Percentiles rank a stretch among this genome's conserved stretches.
Evolutionary conservation across 148 eudicot species (phyloP).

Genomic region (Rhododendron kiyosumense): DNA sequence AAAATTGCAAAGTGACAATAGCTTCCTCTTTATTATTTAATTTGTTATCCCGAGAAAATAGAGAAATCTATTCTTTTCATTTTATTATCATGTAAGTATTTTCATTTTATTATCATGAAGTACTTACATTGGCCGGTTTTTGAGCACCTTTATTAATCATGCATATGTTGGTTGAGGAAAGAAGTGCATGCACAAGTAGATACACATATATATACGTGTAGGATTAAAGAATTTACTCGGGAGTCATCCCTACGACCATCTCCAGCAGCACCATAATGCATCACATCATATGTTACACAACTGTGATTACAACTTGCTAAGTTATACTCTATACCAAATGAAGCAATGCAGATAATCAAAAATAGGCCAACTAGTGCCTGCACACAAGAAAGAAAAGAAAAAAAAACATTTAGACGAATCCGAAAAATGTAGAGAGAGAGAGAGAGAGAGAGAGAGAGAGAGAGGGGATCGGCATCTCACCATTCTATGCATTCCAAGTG

Average conservation of each 20-base stretch:
- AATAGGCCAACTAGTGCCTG: neutral
- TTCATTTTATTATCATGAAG: too few relatives aligned
- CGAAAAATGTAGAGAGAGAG: neutral
- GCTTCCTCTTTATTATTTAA: too few relatives aligned
- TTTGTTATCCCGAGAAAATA: too few relatives aligned
- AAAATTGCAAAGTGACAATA: too few relatives aligned
- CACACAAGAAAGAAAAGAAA: neutral
- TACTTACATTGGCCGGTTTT: neutral
- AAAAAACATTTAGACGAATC: neutral
- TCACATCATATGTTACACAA: neutral
- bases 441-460: too few relatives aligned
- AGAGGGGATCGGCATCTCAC: neutral
- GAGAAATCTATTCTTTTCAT: too few relatives aligned
- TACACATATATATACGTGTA: neutral
- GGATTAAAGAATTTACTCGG: neutral
- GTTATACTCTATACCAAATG: neutral
- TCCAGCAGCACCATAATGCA: conserved; percentile 1
- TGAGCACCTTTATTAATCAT: too few relatives aligned
- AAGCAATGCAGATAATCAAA: neutral
- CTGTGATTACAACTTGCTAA: neutral
- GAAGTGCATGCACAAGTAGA: neutral
- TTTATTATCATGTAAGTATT: too few relatives aligned
- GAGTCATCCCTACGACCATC: neutral
- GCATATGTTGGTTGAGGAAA: too few relatives aligned
- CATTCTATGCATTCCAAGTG: neutral